Evolutionary conservation across 768 basidiomycete genomes (phyloP).

Genomic region (Pleurotus sapidus): DNA sequence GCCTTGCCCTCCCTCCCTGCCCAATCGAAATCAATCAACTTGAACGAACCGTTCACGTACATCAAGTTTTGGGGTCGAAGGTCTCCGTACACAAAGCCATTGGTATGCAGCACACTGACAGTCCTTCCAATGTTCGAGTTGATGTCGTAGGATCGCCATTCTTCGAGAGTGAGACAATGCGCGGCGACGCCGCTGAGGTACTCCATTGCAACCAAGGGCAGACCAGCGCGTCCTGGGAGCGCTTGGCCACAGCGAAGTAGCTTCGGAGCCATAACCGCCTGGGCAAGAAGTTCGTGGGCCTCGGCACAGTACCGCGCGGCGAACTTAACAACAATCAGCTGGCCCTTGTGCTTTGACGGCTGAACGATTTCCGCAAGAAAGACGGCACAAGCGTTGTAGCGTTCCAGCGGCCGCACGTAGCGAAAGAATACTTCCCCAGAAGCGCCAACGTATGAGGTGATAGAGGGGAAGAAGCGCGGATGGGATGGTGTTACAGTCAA

Average conservation of each 20-base stretch:
- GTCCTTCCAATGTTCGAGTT: constrained; percentile 15
- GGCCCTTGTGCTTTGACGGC: neutral
- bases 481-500: neutral
- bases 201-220: constrained; percentile 39
- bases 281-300: constrained; percentile 29
- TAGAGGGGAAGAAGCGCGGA: constrained; percentile 16
- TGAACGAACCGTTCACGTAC: constrained; percentile 15
- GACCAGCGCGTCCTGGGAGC: neutral
- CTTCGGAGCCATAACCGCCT: constrained; percentile 20
- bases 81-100: constrained; percentile 34
- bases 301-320: constrained; percentile 26
- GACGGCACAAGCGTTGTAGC: constrained; percentile 14
- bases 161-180: neutral
- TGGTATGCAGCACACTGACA: constrained; percentile 21
- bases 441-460: neutral
- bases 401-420: constrained; percentile 19
- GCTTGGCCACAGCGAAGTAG: constrained; percentile 27
- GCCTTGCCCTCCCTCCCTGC: constrained; percentile 16
- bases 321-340: constrained; percentile 33
- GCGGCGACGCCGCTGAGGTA: constrained; percentile 17
- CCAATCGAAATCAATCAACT: constrained; percentile 39
- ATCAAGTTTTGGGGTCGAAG: constrained; percentile 32
- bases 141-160: constrained; percentile 10
- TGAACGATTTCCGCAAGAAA: constrained; percentile 16
- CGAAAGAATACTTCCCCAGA: constrained; percentile 10